These are phyloP conservation scores for Porodaedalea pini DNA, from an alignment of 1,284 basidiomycete species.

Conservation along the genomic window DNA sequence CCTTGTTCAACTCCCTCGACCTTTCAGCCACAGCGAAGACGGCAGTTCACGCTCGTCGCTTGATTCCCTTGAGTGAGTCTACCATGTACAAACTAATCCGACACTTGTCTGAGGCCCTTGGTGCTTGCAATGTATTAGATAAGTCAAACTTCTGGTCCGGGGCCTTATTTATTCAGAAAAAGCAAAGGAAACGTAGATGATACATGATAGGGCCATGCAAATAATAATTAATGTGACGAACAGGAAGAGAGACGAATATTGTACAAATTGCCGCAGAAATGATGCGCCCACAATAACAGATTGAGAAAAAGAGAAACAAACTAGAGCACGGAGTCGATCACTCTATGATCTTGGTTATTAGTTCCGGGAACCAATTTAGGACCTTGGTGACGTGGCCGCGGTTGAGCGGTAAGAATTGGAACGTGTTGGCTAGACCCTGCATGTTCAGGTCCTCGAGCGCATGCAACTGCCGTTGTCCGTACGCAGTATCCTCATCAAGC, in stretches of 20 bases:
- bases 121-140: too few relatives aligned
- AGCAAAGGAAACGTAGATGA: too few relatives aligned
- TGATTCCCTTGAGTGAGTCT: too few relatives aligned
- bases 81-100: too few relatives aligned
- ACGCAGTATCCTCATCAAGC: conserved; percentile 46
- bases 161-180: too few relatives aligned
- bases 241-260: neutral
- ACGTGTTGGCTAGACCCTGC: conserved; percentile 65
- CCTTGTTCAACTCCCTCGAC: too few relatives aligned
- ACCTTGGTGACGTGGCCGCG: conserved; percentile 59
- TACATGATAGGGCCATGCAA: neutral
- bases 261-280: neutral
- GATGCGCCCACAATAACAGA: neutral
- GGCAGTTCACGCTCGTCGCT: too few relatives aligned
- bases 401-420: conserved; percentile 62
- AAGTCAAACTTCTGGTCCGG: too few relatives aligned
- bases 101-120: too few relatives aligned
- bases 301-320: neutral
- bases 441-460: conserved; percentile 68
- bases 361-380: conserved; percentile 69
- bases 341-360: conserved; percentile 55
- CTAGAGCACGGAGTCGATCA: neutral
- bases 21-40: too few relatives aligned
- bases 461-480: conserved; percentile 43
- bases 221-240: conserved; percentile 6